Conservation (phyloP, 1,139 yeast genomes). For the Taphrina wiesneri region DNA sequence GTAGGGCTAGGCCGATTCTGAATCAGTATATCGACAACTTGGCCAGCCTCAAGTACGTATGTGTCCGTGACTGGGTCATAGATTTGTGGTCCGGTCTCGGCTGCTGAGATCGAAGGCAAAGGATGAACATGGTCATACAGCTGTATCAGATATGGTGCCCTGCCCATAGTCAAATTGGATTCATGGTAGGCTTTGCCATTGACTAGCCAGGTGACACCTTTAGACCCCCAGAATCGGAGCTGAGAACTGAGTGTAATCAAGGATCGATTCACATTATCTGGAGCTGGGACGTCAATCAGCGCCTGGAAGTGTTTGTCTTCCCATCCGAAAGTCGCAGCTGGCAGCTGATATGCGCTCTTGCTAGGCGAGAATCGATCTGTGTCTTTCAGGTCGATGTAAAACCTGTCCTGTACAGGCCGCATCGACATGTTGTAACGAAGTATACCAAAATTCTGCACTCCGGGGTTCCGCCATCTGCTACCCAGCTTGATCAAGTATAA, state of each 20-base stretch:
- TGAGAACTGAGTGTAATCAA: constrained; percentile 9
- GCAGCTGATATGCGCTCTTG: constrained; percentile 24
- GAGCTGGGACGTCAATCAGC: constrained; percentile 14
- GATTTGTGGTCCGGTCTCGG: background rate
- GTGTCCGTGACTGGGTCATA: constrained; percentile 11
- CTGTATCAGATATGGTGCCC: constrained; percentile 22
- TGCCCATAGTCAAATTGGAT: background rate
- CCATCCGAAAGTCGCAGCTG: constrained; percentile 52
- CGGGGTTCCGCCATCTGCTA: constrained; percentile 44
- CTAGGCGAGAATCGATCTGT: constrained; percentile 48
- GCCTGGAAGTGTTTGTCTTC: constrained; percentile 9
- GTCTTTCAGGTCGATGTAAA: constrained; percentile 49
- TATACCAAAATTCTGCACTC: constrained; percentile 37
- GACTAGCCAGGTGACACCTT: constrained; percentile 7
- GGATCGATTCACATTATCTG: background rate
- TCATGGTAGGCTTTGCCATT: constrained; percentile 18
- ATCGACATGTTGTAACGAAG: background rate
- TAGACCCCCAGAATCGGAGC: background rate
- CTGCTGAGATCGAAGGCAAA: background rate
- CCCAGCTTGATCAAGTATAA: constrained; percentile 48
- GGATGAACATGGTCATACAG: constrained; percentile 2
- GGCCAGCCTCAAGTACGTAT: constrained; percentile 27
- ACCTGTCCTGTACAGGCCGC: background rate
- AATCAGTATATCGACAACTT: constrained; percentile 31
- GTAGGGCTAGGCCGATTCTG: background rate